Conservation (phyloP, 208 protist species). For the Trypanosoma cruzi region DNA sequence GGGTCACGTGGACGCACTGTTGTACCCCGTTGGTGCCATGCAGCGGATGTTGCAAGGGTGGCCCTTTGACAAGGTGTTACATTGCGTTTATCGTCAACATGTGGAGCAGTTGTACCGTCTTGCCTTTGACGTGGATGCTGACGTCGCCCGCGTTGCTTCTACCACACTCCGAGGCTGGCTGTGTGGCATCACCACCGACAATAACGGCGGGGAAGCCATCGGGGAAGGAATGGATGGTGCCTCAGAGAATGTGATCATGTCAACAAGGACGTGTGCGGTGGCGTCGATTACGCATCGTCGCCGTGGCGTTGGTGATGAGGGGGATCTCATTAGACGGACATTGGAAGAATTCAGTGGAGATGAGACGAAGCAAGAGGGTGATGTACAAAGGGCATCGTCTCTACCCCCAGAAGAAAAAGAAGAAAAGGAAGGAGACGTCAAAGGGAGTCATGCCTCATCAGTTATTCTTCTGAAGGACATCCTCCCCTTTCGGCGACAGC, state of each 20-base stretch:
- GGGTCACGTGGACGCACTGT: slow-evolving; percentile 24
- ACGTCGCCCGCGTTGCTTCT: slow-evolving; percentile 25
- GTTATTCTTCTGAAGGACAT: slow-evolving; percentile 18
- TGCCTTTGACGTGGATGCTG: slow-evolving; percentile 30
- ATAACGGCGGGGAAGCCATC: background rate
- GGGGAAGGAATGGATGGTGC: background rate
- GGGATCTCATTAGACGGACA: slow-evolving; percentile 15
- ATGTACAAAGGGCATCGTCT: background rate
- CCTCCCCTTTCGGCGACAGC: slow-evolving; percentile 13
- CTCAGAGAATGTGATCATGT: background rate
- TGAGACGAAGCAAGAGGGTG: slow-evolving; percentile 2
- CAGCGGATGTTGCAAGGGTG: slow-evolving; percentile 19
- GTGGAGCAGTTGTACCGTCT: slow-evolving; percentile 29
- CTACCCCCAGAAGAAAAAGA: background rate
- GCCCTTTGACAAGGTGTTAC: slow-evolving; percentile 19
- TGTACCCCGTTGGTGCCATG: slow-evolving; percentile 17
- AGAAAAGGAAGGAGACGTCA: background rate
- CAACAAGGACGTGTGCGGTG: background rate
- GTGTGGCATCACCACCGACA: slow-evolving; percentile 9
- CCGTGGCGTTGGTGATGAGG: slow-evolving; percentile 6
- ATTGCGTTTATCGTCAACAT: slow-evolving; percentile 23
- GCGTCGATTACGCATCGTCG: slow-evolving; percentile 1
- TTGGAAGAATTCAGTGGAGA: slow-evolving; percentile 14
- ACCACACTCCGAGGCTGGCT: slow-evolving; percentile 33
- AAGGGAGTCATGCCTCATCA: background rate